Evolutionary conservation across 345 rosid species (phyloP), one percentile per base, ranked within the genome.

Genomic region (Eutrema yunnanense): DNA sequence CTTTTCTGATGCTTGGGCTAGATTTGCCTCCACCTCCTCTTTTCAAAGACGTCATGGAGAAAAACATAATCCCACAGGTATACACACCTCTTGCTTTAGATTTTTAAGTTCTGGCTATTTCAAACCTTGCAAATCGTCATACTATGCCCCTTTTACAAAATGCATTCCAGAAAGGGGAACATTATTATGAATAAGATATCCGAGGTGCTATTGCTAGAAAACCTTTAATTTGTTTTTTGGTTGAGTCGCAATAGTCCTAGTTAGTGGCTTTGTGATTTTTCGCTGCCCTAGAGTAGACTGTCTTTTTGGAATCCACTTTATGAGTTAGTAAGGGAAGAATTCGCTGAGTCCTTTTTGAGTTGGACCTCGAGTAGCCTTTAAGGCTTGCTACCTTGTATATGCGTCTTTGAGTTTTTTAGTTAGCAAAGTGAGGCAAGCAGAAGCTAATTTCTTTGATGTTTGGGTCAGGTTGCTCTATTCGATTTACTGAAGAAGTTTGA

Each of bases 1-100:
- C 96, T 29, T 95, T 85, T 81, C 79, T 92, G 81, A 92, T 92
- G 99, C 97, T 95, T 78, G 98, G 98, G 29, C 80, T 95, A 70
- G 99, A 95, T 84, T 84, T 95, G 83, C 99, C 99, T 7, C 98
- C 97, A 16, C 97, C 97, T 4, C 99, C 98, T 41, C 90, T 95
- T 66, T 95, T 95, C 82, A 83, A 88, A 84, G 99, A 95, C 64
- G 96, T 92, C 73, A 90, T 95, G 99, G 99, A 95, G 83, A 95
- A 95, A 80, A 95, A 92, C 78, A 95, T 95, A 5, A 95, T 95
- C 69, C 99, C 98, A 4, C 99, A 95, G 96, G 99, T 90, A 83
- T 6, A 14, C 16, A 14, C 16, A 66, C 68, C 10, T 61, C 36
- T 68, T 68, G 22, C 51, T 54, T 50, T 50, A 8, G 38, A 67